Percentiles rank a stretch among this genome's conserved stretches.
phyloP scores from a whole-genome alignment of 2,329 filamentous ascomycete genomes.

The Helotiales sp. region DNA sequence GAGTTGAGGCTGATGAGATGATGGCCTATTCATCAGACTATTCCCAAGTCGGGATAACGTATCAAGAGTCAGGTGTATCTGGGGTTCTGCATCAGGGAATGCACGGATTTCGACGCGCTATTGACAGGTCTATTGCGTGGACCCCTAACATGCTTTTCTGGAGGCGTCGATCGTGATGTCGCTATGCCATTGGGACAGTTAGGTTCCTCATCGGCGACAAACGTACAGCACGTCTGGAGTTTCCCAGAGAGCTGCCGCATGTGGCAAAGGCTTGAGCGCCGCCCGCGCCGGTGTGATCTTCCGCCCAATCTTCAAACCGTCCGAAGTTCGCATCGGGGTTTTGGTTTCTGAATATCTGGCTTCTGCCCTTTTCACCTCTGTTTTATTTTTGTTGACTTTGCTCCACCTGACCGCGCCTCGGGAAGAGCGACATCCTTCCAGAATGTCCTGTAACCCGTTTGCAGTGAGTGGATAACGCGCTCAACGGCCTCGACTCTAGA shows the following conservation, averaged over 20 bases:
- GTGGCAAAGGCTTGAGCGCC: slow-evolving; percentile 9
- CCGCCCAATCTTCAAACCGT: slow-evolving; percentile 4
- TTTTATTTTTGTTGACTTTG: no score
- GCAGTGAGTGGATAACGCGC: not conserved
- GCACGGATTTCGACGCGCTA: slow-evolving; percentile 18
- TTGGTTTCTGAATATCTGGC: not conserved
- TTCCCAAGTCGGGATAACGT: not conserved
- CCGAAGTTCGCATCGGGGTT: slow-evolving; percentile 9
- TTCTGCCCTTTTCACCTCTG: no score
- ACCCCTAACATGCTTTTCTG: slow-evolving; percentile 21
- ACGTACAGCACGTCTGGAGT: not conserved
- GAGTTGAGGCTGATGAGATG: slow-evolving; percentile 15
- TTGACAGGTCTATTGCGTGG: slow-evolving; percentile 20
- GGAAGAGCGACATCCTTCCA: not conserved
- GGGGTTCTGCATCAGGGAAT: not conserved
- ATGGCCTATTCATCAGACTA: not conserved
- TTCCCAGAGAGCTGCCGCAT: not conserved
- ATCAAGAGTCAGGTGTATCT: not conserved
- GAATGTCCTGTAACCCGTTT: not conserved
- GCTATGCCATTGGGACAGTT: not conserved
- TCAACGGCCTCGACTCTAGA: not conserved
- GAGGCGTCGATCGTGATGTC: slow-evolving; percentile 17
- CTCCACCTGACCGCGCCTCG: not conserved
- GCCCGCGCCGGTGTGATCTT: slow-evolving; percentile 4
- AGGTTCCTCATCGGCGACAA: not conserved